Conservation (phyloP, 1,284 basidiomycete genomes). For the Thecaphora thlaspeos region DNA sequence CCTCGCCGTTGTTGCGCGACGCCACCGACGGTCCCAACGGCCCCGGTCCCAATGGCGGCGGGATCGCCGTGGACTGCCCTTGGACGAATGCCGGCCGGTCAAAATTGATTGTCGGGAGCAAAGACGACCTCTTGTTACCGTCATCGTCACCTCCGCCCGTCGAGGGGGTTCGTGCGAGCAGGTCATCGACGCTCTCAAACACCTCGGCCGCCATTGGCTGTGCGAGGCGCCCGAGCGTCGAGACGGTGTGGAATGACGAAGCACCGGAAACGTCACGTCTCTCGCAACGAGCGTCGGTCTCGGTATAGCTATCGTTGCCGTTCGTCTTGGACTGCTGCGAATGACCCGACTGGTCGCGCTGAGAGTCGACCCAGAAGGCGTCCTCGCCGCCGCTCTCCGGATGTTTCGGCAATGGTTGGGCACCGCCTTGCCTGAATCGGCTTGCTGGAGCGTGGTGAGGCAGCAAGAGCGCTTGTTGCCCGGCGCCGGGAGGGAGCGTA, state of each 20-base stretch:
- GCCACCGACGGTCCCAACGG: too few species aligned
- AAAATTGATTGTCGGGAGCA: background rate
- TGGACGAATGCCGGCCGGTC: background rate
- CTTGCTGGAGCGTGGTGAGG: slow-evolving; percentile 5
- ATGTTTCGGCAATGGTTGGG: background rate
- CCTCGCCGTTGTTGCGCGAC: too few species aligned
- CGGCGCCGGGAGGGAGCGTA: slow-evolving; percentile 25
- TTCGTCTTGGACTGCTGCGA: too few species aligned
- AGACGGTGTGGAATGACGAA: background rate
- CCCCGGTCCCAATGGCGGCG: too few species aligned
- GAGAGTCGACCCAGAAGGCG: background rate
- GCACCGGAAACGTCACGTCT: background rate
- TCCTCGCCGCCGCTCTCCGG: background rate
- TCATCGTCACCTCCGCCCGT: too few species aligned
- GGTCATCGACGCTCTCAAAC: slow-evolving; percentile 7
- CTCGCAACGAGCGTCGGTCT: background rate
- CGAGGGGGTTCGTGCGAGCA: background rate
- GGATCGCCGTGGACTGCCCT: too few species aligned
- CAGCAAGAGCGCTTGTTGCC: slow-evolving; percentile 19
- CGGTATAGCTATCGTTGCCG: background rate
- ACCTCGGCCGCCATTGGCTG: slow-evolving; percentile 39
- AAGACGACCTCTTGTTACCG: background rate
- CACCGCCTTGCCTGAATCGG: too few species aligned
- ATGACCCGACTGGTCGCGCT: background rate
- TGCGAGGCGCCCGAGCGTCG: slow-evolving; percentile 4